Base-by-base conservation (phyloP, 2,329 filamentous ascomycete species). In the Xylogone sp. region DNA sequence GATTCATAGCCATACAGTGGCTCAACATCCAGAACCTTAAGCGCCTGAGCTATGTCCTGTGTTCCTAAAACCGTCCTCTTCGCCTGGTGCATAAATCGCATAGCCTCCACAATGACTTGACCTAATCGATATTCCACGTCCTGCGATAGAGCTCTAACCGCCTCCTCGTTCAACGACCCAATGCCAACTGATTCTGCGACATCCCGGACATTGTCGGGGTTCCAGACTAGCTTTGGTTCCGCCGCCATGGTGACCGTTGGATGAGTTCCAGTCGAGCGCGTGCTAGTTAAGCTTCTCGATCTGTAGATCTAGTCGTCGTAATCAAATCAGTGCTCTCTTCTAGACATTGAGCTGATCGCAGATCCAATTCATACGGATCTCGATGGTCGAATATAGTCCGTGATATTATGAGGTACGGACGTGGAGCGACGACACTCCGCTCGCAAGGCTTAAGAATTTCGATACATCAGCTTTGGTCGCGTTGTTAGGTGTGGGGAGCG, bases 181-280 rank as follows among this genome's bases (percentile, higher is more conserved):
- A 99, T 92, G 52, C 94, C 94, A 45, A 97, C 89, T 1, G 94
- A 96, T 70, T 99, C 94, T 60, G 94, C 93, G 55, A 97, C 92
- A 69, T 99, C 94, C 62, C 86, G 86, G 62, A 99, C 89, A 62
- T 96, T 97, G 64, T 99, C 94, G 18, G 89, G 85, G 67, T 97
- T 97, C 94, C 94, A 97, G 61, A 97, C 84, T 21, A 86, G 75
- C 64, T 68, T 67, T 45, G 53, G 57, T 45, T 67, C 64, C 4
- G 59, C 46, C 61, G 63, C 62, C 24, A 34, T 56, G 43, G n/a
- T 49, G 3, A 18, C 13, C n/a, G n/a, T 13, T 10, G 12, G 18
- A 45, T 5, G 6, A 19, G 21, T 12, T 4, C 16, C n/a, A 16
- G 43, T 13, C 21, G 43, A 27, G 21, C 5, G 8, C 20, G 13